Evolutionary conservation across 2,329 filamentous ascomycete genomes (phyloP).

Genomic region (Ophiosphaerella herpotricha): DNA sequence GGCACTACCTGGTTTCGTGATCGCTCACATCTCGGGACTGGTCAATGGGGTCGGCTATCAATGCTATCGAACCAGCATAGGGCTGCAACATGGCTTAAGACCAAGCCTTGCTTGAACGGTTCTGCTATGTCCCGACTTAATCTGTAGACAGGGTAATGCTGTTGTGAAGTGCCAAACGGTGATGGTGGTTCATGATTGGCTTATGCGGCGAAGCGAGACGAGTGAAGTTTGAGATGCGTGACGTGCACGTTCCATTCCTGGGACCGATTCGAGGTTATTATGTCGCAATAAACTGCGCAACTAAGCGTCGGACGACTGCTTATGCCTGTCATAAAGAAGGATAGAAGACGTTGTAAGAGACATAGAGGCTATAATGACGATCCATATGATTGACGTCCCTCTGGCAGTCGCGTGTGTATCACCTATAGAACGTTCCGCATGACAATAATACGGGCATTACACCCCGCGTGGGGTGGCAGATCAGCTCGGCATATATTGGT

Average conservation of each 20-base stretch:
- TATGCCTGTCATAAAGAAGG: background rate
- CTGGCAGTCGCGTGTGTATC: background rate
- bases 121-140: constrained; percentile 18
- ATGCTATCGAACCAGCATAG: constrained; percentile 37
- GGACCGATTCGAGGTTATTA: constrained; percentile 13
- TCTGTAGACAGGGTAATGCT: constrained; percentile 24
- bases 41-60: constrained; percentile 25
- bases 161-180: constrained; percentile 16
- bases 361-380: background rate
- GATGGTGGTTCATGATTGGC: constrained; percentile 22
- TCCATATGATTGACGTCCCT: constrained; percentile 1
- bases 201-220: constrained; percentile 27
- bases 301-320: constrained; percentile 14
- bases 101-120: constrained; percentile 28
- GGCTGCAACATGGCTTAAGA: constrained; percentile 16
- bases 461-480: too few species aligned
- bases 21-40: constrained; percentile 22
- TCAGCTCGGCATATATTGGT: too few species aligned
- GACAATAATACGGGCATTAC: too few species aligned
- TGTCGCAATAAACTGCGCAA: constrained; percentile 22
- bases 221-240: constrained; percentile 36
- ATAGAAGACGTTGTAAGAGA: constrained; percentile 1
- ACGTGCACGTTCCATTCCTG: constrained; percentile 32
- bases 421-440: background rate
- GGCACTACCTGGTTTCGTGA: constrained; percentile 23